Evolutionary conservation across 2,329 filamentous ascomycete species (phyloP), one percentile per base, ranked within the genome.

Genomic region (Alternaria brassicicola): DNA sequence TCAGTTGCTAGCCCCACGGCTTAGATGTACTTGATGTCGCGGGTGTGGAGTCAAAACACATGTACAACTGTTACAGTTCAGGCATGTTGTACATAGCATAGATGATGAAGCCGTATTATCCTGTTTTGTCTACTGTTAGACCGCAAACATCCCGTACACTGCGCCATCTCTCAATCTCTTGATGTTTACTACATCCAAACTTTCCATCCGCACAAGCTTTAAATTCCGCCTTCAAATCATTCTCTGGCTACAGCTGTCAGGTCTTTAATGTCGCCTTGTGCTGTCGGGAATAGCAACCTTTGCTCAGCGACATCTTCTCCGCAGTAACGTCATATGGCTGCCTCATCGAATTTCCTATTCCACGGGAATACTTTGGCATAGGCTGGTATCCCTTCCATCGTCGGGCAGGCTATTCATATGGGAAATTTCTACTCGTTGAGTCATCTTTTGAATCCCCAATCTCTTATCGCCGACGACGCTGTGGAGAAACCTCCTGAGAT

Each of bases 1-100:
- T 68, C 69, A 4, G 68, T 76, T 12, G 70, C 61, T 41, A 75
- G 74, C 52, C 69, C 72, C 2, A 45, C 48, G 7, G 36, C 50
- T 19, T 55, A 41, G 9, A 36, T 13, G 5, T 6, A 10, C 2
- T 21, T 38, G 3, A 43, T 15, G 4, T 4, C 0, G 28, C 35
- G 43, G 21, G 6, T 25, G 13, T 49, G 17, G 17, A 23, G 13
- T 33, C 19, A 17, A 10, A 13, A 6, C 7, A 12, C 7, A 3
- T 41, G 9, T 17, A 47, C 2, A 33, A 33, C 4, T 35, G 43
- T 23, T 2, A 23, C 12, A n/a, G 1, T 36, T 17, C n/a, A 3
- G 12, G 10, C 6, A 17, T 51, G 4, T 5, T 47, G 45, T 21
- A 51, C 10, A 36, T 55, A 51, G 43, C 55, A 42, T 53, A 23